phyloP scores from a whole-genome alignment of 768 basidiomycete species.

The Leccinum aurantiacum region DNA sequence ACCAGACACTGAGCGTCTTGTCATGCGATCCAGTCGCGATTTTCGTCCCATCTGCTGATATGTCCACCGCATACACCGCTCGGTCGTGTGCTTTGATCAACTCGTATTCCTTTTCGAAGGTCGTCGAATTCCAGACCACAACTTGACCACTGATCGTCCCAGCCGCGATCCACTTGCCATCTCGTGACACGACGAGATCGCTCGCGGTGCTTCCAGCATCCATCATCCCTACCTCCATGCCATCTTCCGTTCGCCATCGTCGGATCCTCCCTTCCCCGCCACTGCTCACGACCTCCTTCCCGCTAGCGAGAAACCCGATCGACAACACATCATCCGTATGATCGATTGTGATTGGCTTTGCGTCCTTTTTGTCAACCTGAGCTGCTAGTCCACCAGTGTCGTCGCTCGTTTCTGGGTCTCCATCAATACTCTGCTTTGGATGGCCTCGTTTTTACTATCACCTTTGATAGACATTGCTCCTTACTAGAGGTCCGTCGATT shows the following conservation, averaged over 20 bases:
- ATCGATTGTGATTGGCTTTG: no score
- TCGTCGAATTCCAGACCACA: neutral
- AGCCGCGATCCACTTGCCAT: neutral
- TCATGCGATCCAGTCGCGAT: neutral
- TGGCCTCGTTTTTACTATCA: neutral
- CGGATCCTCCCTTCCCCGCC: neutral
- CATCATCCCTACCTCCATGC: neutral
- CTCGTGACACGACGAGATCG: neutral
- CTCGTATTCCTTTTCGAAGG: neutral
- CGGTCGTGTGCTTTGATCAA: neutral
- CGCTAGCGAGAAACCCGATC: neutral
- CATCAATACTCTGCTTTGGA: neutral
- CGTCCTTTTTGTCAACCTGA: no score
- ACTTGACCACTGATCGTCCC: neutral
- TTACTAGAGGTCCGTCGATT: neutral
- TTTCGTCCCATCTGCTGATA: neutral
- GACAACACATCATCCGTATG: no score
- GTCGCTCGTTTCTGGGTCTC: neutral
- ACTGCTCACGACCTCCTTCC: neutral
- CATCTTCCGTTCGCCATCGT: neutral
- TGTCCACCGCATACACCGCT: neutral
- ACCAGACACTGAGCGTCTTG: neutral
- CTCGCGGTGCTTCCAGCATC: neutral
- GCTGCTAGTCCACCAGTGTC: neutral
- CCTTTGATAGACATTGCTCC: neutral